Evolutionary conservation across 352 stramenopile species (phyloP), one percentile per base, ranked within the genome.

Genomic region (Globisporangium splendens): DNA sequence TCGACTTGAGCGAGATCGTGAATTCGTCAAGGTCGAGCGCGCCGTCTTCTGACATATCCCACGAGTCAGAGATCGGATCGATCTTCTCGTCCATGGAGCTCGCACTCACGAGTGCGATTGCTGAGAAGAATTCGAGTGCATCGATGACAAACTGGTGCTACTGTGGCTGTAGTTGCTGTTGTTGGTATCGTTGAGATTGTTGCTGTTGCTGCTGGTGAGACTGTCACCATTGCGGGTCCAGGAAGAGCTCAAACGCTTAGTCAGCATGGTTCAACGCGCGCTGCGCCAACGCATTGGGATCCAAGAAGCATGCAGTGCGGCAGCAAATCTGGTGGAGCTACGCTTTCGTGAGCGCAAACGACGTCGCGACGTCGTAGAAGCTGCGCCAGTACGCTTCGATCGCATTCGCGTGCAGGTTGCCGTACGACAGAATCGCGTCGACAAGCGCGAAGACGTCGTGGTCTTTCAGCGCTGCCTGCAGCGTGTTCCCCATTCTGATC

Each of bases 1-100:
- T 93, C 43, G 85, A 95, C 67, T 95, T 95, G 35, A 95, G 69
- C 18, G 85, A 93, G 55, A 95, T 92, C n/a, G 79, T 91, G 55
- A 92, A 84, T 59, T 95, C 83, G 35, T 92, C 85, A 35, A 95
- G 59, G 53, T 93, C 79, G 55, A 95, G 60, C 50, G 71, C 75
- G 33, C 77, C 80, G 33, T 93, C 83, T 54, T 92, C 81, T 0
- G 83, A 95, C 81, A 95, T 91, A 61, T 93, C 86, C 83, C 82
- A 93, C 50, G 83, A 91, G 58, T 95, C 86, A 61, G 92, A 93
- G 8, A 95, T 48, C 61, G 93, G 63, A 46, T 93, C 82, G 44
- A 92, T 75, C 56, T 95, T 95, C 59, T 93, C 83, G 18, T 92
- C 74, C 22, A 90, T 60, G 0, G 78, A 62, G 18, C 70, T 66